Base-by-base conservation (phyloP, 202 grass and related monocot genomes). In the Cymbopogon flexuosus region DNA sequence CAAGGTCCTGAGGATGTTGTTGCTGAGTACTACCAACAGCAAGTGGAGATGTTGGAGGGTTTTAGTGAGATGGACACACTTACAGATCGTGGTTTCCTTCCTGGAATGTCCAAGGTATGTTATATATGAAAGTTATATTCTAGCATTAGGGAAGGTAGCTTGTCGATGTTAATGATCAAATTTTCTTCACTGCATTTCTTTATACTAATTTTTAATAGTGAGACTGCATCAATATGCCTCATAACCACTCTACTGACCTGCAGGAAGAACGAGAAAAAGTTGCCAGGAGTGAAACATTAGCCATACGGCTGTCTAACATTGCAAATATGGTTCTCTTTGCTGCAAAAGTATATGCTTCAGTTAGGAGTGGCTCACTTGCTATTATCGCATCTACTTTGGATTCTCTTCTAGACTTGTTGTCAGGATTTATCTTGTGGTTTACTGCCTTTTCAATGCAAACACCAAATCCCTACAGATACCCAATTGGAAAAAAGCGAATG, bases 41-140 rank as follows among this genome's bases (percentile, higher is more conserved):
- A 98, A 73, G 90, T 89, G 71, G 95, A 98, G 83, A 98, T 98
- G 92, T 79, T 98, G 21, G 95, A 98, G 56, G 92, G 95, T 68
- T 98, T 98, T 79, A 95, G 86, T 88, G 95, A 98, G 87, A 98
- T 98, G 95, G 95, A 98, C 88, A 83, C 90, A 27, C 84, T 98
- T 57, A 81, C 92, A 31, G 88, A 98, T 66, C 92, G 88, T 24
- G 95, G 95, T 56, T 98, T 98, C 83, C 95, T 98, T 78, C 95
- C 95, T 80, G 92, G 84, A 79, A 83, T 98, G 88, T 91, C 95
- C 84, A 98, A 98, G 95, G 95, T 92, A 22, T 59, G 75, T 72
- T 69, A 27, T 39, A 60, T 66, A 65, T 66, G 69, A 62, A 6
- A 68, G 31, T 63, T 29, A 4, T 88, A 45, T 21, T 72, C 34